Evolutionary conservation across 371 early-diverging fungal genomes (phyloP).

Genomic region (Umbelopsis sp.): DNA sequence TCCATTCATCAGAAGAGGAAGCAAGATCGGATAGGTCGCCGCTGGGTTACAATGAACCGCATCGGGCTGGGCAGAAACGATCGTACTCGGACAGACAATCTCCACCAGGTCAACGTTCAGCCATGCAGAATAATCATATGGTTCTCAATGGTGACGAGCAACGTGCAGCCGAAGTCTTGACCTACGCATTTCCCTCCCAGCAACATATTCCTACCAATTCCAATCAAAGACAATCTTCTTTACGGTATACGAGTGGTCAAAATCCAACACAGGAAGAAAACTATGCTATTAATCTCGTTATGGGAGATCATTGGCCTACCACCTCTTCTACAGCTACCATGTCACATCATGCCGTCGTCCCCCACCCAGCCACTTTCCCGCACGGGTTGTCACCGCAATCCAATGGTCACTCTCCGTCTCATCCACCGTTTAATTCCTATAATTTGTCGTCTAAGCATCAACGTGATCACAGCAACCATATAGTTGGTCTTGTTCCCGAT

Average conservation of each 20-base stretch:
- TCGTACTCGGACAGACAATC: constrained; percentile 17
- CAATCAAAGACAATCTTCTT: constrained; percentile 9
- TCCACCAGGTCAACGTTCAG: not conserved
- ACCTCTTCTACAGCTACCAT: constrained; percentile 20
- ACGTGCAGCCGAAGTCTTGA: constrained; percentile 20
- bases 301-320: constrained; percentile 17
- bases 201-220: not conserved
- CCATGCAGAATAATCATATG: constrained; percentile 6
- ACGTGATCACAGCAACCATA: constrained; percentile 6
- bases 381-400: not conserved
- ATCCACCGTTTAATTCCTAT: not conserved
- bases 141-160: constrained; percentile 18
- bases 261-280: not conserved
- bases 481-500: not conserved
- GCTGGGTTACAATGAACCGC: not conserved
- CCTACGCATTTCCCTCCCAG: constrained; percentile 3
- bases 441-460: not conserved
- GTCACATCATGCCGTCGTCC: constrained; percentile 22
- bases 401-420: not conserved
- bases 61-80: constrained; percentile 9
- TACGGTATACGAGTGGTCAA: constrained; percentile 5
- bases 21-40: not conserved
- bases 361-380: constrained; percentile 17
- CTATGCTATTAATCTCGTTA: not conserved
- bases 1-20: constrained; percentile 17